A percentile compares a stretch with the other conserved stretches of the same genome.
phyloP scores from a whole-genome alignment of 768 basidiomycete genomes.

The Fistulinella prunicolor region DNA sequence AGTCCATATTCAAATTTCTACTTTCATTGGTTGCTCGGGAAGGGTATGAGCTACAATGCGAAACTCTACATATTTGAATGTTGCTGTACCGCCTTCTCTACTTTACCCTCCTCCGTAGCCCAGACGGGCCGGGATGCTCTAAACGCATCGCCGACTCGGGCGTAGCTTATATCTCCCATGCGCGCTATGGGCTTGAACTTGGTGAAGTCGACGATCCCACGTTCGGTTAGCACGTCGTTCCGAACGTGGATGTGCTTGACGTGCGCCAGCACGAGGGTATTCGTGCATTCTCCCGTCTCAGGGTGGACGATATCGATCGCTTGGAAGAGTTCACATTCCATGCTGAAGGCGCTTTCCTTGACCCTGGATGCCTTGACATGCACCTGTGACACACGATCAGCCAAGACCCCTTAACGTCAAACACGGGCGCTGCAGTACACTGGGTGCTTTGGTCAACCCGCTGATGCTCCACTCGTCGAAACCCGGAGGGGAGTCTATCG shows the following conservation, averaged over 20 bases:
- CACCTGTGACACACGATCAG: constrained; percentile 21
- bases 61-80: too few species aligned
- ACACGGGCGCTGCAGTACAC: too few species aligned
- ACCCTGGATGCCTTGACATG: constrained; percentile 41
- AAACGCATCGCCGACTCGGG: constrained; percentile 28
- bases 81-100: constrained; percentile 1
- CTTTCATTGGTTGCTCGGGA: too few species aligned
- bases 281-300: constrained; percentile 22
- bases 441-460: constrained; percentile 39
- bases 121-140: constrained; percentile 24
- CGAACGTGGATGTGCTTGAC: constrained; percentile 44
- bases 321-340: constrained; percentile 41
- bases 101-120: constrained; percentile 16
- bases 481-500: constrained; percentile 36
- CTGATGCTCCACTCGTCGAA: constrained; percentile 42
- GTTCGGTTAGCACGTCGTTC: constrained; percentile 38
- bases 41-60: too few species aligned
- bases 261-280: constrained; percentile 38
- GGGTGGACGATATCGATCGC: constrained; percentile 37
- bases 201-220: constrained; percentile 35
- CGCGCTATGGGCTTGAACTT: constrained; percentile 36
- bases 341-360: constrained; percentile 45
- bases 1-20: too few species aligned
- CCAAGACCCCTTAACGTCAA: too few species aligned
- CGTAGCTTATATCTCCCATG: constrained; percentile 40